These are phyloP conservation scores for Neoboletus magnificus DNA, from an alignment of 768 basidiomycete genomes.

Conservation along the genomic window DNA sequence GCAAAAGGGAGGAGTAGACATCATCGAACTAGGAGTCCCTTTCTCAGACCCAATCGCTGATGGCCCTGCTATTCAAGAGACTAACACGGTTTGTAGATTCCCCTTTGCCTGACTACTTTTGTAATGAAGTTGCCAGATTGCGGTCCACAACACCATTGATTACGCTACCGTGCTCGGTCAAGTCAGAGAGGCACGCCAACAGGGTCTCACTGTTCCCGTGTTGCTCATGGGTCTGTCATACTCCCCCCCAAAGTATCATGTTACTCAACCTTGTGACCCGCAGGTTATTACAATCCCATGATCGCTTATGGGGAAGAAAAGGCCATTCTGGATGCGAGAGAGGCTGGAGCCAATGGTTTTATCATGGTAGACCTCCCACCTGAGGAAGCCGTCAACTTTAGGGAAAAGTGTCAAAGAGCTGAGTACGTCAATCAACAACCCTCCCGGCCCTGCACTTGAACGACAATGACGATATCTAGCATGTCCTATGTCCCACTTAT, in stretches of 20 bases:
- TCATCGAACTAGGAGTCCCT: constrained; percentile 87
- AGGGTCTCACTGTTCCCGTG: constrained; percentile 82
- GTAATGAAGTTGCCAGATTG: constrained; percentile 53
- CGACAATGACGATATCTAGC: constrained; percentile 39
- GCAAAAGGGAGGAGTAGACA: constrained; percentile 89
- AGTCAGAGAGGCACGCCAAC: constrained; percentile 71
- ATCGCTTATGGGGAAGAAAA: constrained; percentile 94
- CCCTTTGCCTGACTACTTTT: not conserved
- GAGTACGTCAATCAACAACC: constrained; percentile 51
- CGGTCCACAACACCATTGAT: constrained; percentile 76
- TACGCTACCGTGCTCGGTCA: constrained; percentile 72
- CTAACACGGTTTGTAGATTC: constrained; percentile 68
- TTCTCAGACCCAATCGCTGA: constrained; percentile 92
- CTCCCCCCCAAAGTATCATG: not conserved
- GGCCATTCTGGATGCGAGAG: constrained; percentile 83
- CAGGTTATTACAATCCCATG: constrained; percentile 97
- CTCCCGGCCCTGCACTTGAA: not conserved
- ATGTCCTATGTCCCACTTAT: constrained; percentile 94
- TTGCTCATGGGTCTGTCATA: constrained; percentile 37
- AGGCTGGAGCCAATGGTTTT: constrained; percentile 94
- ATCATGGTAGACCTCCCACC: constrained; percentile 98
- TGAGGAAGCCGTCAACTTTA: constrained; percentile 90
- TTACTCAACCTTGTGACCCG: not conserved
- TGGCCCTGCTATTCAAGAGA: constrained; percentile 88
- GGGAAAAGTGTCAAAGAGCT: constrained; percentile 77